Conservation (phyloP, 2,329 filamentous ascomycete species). For the Trichoderma gracile region DNA sequence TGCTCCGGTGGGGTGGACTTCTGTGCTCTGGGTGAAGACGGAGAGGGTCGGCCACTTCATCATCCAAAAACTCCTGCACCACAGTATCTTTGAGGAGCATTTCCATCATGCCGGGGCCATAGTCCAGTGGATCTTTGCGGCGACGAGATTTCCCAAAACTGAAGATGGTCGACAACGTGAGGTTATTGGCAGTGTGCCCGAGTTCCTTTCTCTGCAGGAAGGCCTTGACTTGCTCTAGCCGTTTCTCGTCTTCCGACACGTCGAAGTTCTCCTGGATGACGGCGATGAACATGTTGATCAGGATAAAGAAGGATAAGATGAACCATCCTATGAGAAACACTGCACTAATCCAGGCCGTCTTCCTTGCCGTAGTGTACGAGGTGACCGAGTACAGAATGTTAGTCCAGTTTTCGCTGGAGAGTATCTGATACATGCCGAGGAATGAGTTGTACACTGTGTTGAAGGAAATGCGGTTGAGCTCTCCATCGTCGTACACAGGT, state of each 20-base stretch:
- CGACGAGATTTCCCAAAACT: slow-evolving; percentile 60
- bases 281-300: slow-evolving; percentile 99
- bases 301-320: slow-evolving; percentile 90
- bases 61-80: slow-evolving; percentile 90
- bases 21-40: slow-evolving; percentile 37
- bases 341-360: slow-evolving; percentile 90
- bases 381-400: slow-evolving; percentile 81
- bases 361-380: slow-evolving; percentile 60
- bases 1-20: slow-evolving; percentile 37
- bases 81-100: slow-evolving; percentile 97
- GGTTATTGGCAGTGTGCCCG: slow-evolving; percentile 68
- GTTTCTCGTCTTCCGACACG: slow-evolving; percentile 97
- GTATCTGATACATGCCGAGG: slow-evolving; percentile 93
- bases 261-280: slow-evolving; percentile 99
- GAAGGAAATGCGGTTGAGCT: slow-evolving; percentile 72
- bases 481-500: slow-evolving; percentile 62
- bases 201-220: slow-evolving; percentile 91
- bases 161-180: slow-evolving; percentile 73
- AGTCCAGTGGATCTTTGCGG: slow-evolving; percentile 81
- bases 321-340: slow-evolving; percentile 94
- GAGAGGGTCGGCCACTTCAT: slow-evolving; percentile 51
- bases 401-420: slow-evolving; percentile 98
- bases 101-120: slow-evolving; percentile 87
- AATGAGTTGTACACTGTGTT: slow-evolving; percentile 93
- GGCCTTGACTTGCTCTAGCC: slow-evolving; percentile 90